Percentiles rank a stretch among this genome's conserved stretches.
Conservation (phyloP, 1,284 basidiomycete genomes). For the Melampsora americana region DNA sequence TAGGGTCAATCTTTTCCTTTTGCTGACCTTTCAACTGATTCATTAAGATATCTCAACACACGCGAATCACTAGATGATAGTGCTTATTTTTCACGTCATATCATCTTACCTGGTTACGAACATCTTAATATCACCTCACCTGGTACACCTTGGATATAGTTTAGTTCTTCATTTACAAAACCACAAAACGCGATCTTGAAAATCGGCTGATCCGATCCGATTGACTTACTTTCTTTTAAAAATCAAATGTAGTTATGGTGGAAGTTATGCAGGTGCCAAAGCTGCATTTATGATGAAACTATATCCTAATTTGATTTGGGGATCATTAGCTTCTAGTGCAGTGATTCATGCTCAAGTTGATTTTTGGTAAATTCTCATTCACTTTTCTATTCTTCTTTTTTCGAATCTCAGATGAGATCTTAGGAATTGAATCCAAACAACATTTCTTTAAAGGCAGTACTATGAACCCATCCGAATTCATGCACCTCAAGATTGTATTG, state of each 20-base stretch:
- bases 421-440: no score
- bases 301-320: constrained; percentile 51
- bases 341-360: constrained; percentile 49
- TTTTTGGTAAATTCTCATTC: constrained; percentile 47
- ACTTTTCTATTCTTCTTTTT: no score
- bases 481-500: constrained; percentile 5
- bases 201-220: background rate
- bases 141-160: constrained; percentile 49
- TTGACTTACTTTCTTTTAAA: background rate
- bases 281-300: constrained; percentile 50
- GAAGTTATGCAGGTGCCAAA: constrained; percentile 52
- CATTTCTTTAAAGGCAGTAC: constrained; percentile 5
- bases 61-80: constrained; percentile 51
- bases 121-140: constrained; percentile 27
- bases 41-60: constrained; percentile 50
- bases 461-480: constrained; percentile 47
- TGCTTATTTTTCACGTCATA: constrained; percentile 49
- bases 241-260: constrained; percentile 50
- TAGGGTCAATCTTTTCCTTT: background rate
- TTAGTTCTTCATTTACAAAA: background rate
- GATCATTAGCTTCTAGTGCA: constrained; percentile 51
- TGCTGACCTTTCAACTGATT: background rate
- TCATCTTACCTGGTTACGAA: constrained; percentile 48
- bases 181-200: no score
- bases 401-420: no score